Percentiles rank a stretch among this genome's conserved stretches.
Conservation (phyloP, 2,329 filamentous ascomycete genomes). For the Sporothrix euskadiensis region DNA sequence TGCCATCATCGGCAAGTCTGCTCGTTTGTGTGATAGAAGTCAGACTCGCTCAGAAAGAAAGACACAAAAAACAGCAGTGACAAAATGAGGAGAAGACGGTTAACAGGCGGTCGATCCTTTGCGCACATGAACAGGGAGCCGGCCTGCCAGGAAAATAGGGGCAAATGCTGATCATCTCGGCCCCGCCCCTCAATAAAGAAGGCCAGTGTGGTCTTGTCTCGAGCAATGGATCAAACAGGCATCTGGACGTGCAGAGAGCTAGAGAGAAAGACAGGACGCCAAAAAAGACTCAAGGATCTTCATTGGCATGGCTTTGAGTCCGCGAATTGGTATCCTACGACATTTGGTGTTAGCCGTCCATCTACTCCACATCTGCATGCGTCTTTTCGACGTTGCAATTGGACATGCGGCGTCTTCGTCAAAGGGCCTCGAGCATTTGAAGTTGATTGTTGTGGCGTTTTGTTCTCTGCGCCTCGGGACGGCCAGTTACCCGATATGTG, state of each 20-base stretch:
- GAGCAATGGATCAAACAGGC: background rate
- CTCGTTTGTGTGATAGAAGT: background rate
- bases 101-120: background rate
- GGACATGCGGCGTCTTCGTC: background rate
- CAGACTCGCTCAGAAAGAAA: background rate
- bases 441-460: background rate
- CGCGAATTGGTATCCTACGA: background rate
- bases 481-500: background rate
- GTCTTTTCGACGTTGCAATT: background rate
- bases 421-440: background rate
- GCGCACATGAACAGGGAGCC: background rate
- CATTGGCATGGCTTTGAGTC: background rate
- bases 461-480: too few species aligned
- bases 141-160: background rate
- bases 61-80: background rate
- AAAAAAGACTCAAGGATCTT: background rate
- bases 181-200: background rate
- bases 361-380: background rate
- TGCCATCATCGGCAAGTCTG: background rate
- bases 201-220: background rate
- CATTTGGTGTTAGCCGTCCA: background rate
- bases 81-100: slow-evolving; percentile 13
- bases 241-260: background rate
- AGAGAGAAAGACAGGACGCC: background rate
- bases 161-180: slow-evolving; percentile 13